Base-by-base conservation (phyloP, 1,284 basidiomycete genomes). In the Heterobasidion occidentale region DNA sequence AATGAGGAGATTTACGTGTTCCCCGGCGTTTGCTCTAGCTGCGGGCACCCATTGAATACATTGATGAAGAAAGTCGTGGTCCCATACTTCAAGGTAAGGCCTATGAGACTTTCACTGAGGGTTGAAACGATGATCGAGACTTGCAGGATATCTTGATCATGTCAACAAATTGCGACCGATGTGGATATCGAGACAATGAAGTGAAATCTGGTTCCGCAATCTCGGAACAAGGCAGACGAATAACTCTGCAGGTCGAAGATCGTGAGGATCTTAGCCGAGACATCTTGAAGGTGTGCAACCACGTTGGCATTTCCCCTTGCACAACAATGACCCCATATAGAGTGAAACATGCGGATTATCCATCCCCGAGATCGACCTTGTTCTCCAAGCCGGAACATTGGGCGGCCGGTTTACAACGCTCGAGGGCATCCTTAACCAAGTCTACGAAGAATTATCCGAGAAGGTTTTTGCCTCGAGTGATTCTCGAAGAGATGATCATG, bases 341-440 rank as follows among this genome's bases (percentile, higher is more conserved):
- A 94, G 90, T 63, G 94, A 98, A 68, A 94, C 92, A 0, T 92
- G 92, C 27, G 94, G 94, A 36, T 76, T 99, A 33, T 77, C 75
- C 9, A 94, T 99, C 54, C 96, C 97, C 1, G 96, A 99, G 68
- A 98, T 99, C 62, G 93, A 98, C 57, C 86, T 99, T 12, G 83
- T 89, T 7, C 81, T 99, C 7, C 85, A 93, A 57, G 86, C 94
- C 3, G 97, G 97, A 12, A 99, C 97, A 0, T 83, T 99, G 2
- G 97, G 97, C 19, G 97, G 96, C n/a, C 83, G 97, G 9, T 99
- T 99, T 75, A 99, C 97, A 0, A 99, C 97, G 1, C 77, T 98
- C 27, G 97, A 99, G 72, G 97, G 97, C 38, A 86, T 99, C 57
- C 76, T 99, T 48, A 84, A 92, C 61, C 97, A 98, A 68, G 84